These are phyloP conservation scores for Talaromyces thailandensis DNA, from an alignment of 495 filamentous ascomycete species.

Conservation along the genomic window DNA sequence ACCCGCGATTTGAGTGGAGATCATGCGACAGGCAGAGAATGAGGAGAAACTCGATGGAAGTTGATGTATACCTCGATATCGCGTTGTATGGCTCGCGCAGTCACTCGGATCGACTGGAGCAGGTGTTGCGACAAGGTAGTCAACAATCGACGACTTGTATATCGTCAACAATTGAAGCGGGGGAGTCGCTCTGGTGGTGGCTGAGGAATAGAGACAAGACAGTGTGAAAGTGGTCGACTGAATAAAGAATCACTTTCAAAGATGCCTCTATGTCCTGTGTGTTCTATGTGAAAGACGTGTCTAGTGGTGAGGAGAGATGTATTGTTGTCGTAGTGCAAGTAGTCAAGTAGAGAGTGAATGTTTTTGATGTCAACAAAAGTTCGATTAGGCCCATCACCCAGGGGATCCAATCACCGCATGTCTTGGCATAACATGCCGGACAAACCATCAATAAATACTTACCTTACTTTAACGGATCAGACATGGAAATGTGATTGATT, in stretches of 20 bases:
- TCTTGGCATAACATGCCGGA: neutral
- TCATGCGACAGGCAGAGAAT: neutral
- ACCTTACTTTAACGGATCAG: neutral
- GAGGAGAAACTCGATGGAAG: neutral
- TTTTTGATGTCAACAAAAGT: conserved; percentile 7
- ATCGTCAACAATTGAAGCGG: conserved; percentile 1
- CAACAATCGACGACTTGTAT: neutral
- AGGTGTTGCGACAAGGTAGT: neutral
- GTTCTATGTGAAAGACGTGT: neutral
- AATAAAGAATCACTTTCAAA: neutral
- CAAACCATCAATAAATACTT: too few species aligned
- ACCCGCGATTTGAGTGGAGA: conserved; percentile 11
- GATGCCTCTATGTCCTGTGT: too few species aligned
- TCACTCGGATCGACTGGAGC: neutral
- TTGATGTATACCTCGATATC: neutral
- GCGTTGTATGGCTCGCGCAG: neutral
- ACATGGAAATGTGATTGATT: neutral
- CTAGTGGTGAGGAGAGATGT: neutral
- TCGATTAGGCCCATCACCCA: neutral
- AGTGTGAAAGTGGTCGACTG: neutral
- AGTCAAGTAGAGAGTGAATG: neutral
- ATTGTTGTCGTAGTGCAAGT: neutral
- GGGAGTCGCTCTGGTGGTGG: neutral
- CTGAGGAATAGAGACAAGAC: neutral
- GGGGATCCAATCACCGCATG: neutral